Conservation (phyloP, 2,329 filamentous ascomycete genomes). For the Penicillium sclerotiorum region DNA sequence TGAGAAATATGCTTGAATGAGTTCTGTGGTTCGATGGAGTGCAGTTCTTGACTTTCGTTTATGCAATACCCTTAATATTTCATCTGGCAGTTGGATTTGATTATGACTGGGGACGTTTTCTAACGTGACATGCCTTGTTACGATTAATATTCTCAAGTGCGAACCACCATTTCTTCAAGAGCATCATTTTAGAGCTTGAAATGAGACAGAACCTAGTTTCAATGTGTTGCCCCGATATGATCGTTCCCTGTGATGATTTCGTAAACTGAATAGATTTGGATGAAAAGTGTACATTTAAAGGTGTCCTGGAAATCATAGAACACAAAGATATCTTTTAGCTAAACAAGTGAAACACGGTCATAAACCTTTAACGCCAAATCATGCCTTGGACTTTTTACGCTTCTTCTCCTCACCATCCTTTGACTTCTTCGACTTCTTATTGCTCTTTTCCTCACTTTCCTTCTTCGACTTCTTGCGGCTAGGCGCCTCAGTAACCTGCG, state of each 20-base stretch:
- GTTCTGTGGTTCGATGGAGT: neutral
- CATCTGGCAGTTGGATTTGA: too few relatives aligned
- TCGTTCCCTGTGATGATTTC: too few relatives aligned
- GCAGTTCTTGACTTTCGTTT: neutral
- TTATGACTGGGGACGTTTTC: too few relatives aligned
- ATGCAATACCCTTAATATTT: too few relatives aligned
- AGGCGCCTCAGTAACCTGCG: constrained; percentile 27
- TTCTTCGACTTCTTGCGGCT: constrained; percentile 47
- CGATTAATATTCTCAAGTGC: too few relatives aligned
- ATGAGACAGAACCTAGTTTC: too few relatives aligned
- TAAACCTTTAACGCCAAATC: constrained; percentile 21
- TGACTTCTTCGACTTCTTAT: constrained; percentile 34
- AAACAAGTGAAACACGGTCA: constrained; percentile 4
- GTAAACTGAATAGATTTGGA: neutral
- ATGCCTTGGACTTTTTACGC: constrained; percentile 43
- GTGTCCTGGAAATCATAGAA: constrained; percentile 21
- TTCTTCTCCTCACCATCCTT: constrained; percentile 46
- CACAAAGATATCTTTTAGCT: constrained; percentile 22
- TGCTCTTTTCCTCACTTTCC: constrained; percentile 26
- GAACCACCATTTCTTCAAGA: too few relatives aligned
- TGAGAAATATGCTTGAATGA: neutral
- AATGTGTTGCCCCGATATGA: too few relatives aligned
- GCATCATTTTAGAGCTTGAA: too few relatives aligned
- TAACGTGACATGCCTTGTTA: too few relatives aligned
- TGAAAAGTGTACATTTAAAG: constrained; percentile 22